A percentile compares a stretch with the other conserved stretches of the same genome.
Evolutionary conservation across 176 grass and related monocot genomes (phyloP).

Genomic region (Thalia dealbata): DNA sequence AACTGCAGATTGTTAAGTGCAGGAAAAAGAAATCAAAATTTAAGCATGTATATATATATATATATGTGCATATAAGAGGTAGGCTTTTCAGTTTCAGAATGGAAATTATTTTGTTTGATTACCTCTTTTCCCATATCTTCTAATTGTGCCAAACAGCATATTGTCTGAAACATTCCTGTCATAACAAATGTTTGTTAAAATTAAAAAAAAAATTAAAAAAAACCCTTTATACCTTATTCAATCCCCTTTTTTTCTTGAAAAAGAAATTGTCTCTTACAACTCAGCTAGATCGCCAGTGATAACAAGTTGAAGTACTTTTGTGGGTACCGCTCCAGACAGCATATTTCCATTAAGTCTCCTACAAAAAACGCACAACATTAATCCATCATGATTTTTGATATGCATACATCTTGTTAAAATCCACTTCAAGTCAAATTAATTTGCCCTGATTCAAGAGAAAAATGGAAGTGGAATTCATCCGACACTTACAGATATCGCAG

Average conservation of each 20-base stretch:
- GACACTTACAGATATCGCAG: not conserved
- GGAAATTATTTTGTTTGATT: too few species aligned
- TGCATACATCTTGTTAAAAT: too few species aligned
- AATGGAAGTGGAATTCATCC: not conserved
- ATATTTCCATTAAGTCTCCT: slow-evolving; percentile 5
- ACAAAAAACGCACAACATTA: not conserved
- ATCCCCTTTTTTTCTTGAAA: too few species aligned
- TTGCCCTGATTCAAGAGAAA: not conserved
- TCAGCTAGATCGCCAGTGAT: not conserved
- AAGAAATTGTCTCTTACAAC: not conserved
- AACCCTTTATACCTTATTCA: too few species aligned
- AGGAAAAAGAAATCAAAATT: not conserved
- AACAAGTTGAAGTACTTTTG: not conserved
- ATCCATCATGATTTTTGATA: not conserved
- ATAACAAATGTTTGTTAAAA: not conserved
- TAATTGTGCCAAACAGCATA: not conserved
- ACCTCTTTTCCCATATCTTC: not conserved
- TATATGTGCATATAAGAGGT: too few species aligned
- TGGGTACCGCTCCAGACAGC: not conserved
- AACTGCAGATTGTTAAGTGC: not conserved
- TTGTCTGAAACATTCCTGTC: slow-evolving; percentile 6
- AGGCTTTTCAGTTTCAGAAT: too few species aligned
- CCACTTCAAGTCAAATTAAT: too few species aligned
- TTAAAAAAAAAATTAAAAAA: too few species aligned
- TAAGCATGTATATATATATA: too few species aligned